A percentile compares a stretch with the other conserved stretches of the same genome.
These are phyloP conservation scores for Xerocomellus dryophilus DNA, from an alignment of 768 basidiomycete genomes.

Conservation along the genomic window DNA sequence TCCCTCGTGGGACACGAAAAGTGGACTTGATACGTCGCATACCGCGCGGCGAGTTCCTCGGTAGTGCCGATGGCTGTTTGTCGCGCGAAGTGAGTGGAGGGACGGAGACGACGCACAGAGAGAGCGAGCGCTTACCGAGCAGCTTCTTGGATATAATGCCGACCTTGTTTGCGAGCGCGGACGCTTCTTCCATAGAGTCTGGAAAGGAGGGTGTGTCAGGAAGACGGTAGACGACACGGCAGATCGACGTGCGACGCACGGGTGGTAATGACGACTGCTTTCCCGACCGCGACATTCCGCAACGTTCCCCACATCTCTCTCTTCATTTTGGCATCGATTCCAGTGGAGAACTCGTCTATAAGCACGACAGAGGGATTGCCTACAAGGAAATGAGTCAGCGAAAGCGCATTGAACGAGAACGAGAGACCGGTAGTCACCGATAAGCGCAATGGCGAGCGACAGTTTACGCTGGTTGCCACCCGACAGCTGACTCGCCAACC, in stretches of 20 bases:
- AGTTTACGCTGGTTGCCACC: constrained; percentile 81
- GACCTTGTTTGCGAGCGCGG: constrained; percentile 71
- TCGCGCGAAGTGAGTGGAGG: not conserved
- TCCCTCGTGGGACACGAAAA: constrained; percentile 65
- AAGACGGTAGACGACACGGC: not conserved
- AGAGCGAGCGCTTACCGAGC: constrained; percentile 45
- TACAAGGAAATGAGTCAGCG: constrained; percentile 17
- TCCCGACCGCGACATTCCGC: constrained; percentile 59
- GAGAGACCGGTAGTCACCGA: constrained; percentile 39
- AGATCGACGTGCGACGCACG: constrained; percentile 39
- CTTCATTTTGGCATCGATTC: constrained; percentile 81
- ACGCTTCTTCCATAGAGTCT: constrained; percentile 86
- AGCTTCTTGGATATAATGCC: constrained; percentile 71
- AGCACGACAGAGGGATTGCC: constrained; percentile 76
- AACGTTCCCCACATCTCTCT: constrained; percentile 80
- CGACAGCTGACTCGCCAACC: constrained; percentile 69
- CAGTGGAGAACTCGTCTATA: constrained; percentile 83
- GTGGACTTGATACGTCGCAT: constrained; percentile 75
- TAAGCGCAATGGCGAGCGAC: constrained; percentile 71
- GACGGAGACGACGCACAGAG: not conserved
- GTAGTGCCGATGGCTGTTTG: constrained; percentile 62
- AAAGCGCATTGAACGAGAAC: not conserved
- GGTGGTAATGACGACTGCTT: constrained; percentile 70
- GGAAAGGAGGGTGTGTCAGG: not conserved
- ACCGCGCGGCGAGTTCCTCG: constrained; percentile 58